phyloP scores from a whole-genome alignment of 345 rosid species.

The Heritiera littoralis region DNA sequence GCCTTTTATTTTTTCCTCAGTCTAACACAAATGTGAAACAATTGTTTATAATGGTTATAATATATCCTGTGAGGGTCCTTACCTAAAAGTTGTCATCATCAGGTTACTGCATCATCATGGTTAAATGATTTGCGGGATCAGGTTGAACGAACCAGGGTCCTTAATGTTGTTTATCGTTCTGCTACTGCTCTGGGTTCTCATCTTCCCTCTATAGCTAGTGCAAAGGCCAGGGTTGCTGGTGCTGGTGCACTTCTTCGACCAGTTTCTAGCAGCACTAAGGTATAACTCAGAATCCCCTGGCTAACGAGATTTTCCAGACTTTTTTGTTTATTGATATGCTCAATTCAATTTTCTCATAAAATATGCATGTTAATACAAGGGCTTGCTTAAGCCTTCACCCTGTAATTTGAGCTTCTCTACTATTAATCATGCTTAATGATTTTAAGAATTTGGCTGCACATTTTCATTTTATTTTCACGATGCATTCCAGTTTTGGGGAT shows the following conservation, averaged over 20 bases:
- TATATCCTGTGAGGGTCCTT: slow-evolving; percentile 10
- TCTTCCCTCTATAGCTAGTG: slow-evolving; percentile 89
- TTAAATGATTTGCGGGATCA: slow-evolving; percentile 91
- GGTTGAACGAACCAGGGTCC: slow-evolving; percentile 81
- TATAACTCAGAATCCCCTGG: slow-evolving; percentile 20
- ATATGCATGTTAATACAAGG: not conserved
- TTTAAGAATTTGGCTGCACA: not conserved
- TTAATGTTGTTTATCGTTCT: slow-evolving; percentile 87
- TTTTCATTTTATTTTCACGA: not conserved
- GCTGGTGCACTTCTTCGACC: slow-evolving; percentile 91
- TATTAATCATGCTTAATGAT: not conserved
- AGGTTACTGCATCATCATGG: slow-evolving; percentile 98
- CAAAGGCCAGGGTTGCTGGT: slow-evolving; percentile 94
- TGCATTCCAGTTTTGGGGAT: too few relatives aligned
- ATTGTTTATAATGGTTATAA: not conserved
- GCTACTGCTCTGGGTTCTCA: slow-evolving; percentile 94
- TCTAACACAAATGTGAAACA: not conserved
- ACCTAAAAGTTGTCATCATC: slow-evolving; percentile 26
- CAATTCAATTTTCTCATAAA: not conserved
- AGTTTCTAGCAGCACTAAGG: slow-evolving; percentile 89
- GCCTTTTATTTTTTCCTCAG: slow-evolving; percentile 20
- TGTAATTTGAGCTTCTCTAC: not conserved
- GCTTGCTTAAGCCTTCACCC: not conserved
- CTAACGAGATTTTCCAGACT: not conserved
- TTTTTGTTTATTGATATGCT: not conserved